Percentiles rank a stretch among this genome's conserved stretches.
Conservation (phyloP, 495 filamentous ascomycete genomes). For the Parathielavia appendiculata region DNA sequence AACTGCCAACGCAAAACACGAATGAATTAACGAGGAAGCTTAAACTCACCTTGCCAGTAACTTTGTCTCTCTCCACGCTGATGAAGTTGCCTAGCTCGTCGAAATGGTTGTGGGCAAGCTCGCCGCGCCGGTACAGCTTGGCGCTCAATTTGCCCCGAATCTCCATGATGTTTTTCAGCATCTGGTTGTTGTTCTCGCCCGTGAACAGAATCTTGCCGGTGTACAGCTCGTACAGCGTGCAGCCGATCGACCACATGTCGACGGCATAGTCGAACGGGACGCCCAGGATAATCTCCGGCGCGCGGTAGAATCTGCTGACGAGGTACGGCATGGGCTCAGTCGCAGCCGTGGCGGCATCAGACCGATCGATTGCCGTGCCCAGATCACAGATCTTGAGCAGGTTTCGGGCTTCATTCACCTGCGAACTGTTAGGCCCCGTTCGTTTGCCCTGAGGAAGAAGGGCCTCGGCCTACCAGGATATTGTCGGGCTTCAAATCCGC, state of each 20-base stretch:
- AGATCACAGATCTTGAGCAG: constrained; percentile 92
- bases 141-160: constrained; percentile 87
- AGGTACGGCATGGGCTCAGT: constrained; percentile 90
- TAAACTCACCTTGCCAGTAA: constrained; percentile 66
- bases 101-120: constrained; percentile 71
- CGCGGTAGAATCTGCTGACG: constrained; percentile 93
- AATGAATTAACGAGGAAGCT: constrained; percentile 20
- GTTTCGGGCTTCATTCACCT: constrained; percentile 78
- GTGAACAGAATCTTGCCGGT: constrained; percentile 97
- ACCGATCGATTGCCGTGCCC: constrained; percentile 84
- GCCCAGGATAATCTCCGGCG: constrained; percentile 95
- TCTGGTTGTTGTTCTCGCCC: constrained; percentile 93
- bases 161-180: constrained; percentile 94
- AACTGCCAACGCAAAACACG: background rate
- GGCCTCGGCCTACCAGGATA: constrained; percentile 56
- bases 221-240: constrained; percentile 93
- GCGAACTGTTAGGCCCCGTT: constrained; percentile 8
- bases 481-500: constrained; percentile 98
- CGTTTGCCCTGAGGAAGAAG: background rate
- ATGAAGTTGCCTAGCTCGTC: constrained; percentile 82
- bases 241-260: constrained; percentile 96
- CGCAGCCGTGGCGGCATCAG: constrained; percentile 57
- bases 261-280: constrained; percentile 90
- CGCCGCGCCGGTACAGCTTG: constrained; percentile 76
- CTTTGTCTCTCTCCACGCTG: constrained; percentile 77